phyloP scores from a whole-genome alignment of 306 rosid species.

The Quercus alba region DNA sequence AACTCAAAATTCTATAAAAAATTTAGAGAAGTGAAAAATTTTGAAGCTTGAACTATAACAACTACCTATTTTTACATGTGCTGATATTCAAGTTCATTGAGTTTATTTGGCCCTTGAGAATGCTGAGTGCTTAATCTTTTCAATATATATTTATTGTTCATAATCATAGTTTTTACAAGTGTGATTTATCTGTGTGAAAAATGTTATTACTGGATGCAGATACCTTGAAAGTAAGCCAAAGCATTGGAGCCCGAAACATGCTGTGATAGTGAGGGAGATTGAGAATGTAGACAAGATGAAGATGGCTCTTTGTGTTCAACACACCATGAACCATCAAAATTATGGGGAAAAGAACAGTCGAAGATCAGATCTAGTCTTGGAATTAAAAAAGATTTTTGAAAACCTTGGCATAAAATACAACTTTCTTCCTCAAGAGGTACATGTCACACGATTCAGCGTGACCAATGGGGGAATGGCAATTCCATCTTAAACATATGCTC shows the following conservation, averaged over 20 bases:
- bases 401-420: constrained; percentile 34
- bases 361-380: constrained; percentile 46
- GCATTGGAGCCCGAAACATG: constrained; percentile 44
- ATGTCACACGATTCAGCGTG: constrained; percentile 33
- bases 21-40: too few species aligned
- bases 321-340: constrained; percentile 55
- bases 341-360: constrained; percentile 41
- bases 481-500: constrained; percentile 9
- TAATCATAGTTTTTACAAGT: too few species aligned
- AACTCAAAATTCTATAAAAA: background rate
- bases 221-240: constrained; percentile 48
- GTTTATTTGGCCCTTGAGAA: too few species aligned
- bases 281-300: constrained; percentile 50
- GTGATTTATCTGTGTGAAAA: background rate
- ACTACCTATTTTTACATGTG: too few species aligned
- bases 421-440: constrained; percentile 48
- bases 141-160: too few species aligned
- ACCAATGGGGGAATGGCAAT: constrained; percentile 12
- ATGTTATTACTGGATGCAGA: constrained; percentile 4
- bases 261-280: constrained; percentile 42
- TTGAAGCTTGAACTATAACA: too few species aligned
- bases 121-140: too few species aligned
- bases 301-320: constrained; percentile 40
- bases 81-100: too few species aligned
- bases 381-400: constrained; percentile 42